phyloP scores from a whole-genome alignment of 2,329 filamentous ascomycete species.

The Metarhizium sp. region DNA sequence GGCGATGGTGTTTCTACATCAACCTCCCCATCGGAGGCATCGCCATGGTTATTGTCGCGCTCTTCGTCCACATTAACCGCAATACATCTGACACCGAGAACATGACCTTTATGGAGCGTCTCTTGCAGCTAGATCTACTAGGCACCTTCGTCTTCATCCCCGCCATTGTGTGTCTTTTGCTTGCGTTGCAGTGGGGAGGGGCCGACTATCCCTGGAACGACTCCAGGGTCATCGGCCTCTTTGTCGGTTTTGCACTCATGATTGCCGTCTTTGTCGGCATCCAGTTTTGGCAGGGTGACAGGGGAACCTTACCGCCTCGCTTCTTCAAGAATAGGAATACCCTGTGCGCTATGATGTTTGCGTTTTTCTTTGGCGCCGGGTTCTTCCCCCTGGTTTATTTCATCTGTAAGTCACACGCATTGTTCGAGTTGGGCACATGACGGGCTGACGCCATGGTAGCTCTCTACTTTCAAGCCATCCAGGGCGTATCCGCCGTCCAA shows the following conservation, averaged over 20 bases:
- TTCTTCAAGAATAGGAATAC: slow-evolving; percentile 35
- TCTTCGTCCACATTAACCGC: slow-evolving; percentile 34
- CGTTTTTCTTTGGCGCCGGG: slow-evolving; percentile 38
- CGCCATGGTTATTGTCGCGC: slow-evolving; percentile 36
- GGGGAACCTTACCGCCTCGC: slow-evolving; percentile 36
- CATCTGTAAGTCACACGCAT: slow-evolving; percentile 28
- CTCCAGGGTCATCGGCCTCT: slow-evolving; percentile 39
- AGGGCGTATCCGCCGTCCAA: slow-evolving; percentile 40
- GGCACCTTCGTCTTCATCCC: slow-evolving; percentile 43
- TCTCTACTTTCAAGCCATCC: slow-evolving; percentile 44
- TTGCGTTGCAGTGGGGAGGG: slow-evolving; percentile 50
- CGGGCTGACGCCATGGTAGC: slow-evolving; percentile 19
- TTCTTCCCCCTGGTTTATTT: slow-evolving; percentile 48
- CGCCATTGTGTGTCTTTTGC: slow-evolving; percentile 40
- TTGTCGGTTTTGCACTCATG: slow-evolving; percentile 38
- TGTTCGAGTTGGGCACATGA: slow-evolving; percentile 16
- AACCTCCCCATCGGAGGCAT: slow-evolving; percentile 38
- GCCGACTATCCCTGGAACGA: slow-evolving; percentile 40
- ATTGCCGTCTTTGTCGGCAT: slow-evolving; percentile 36
- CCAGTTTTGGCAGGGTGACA: slow-evolving; percentile 32
- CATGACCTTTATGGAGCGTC: slow-evolving; percentile 24
- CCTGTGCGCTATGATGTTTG: slow-evolving; percentile 31
- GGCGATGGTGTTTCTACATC: slow-evolving; percentile 44
- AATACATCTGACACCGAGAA: slow-evolving; percentile 22
- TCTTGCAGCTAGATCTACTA: slow-evolving; percentile 38